Conservation (phyloP, 1,284 basidiomycete genomes). For the Ganoderma boninense region DNA sequence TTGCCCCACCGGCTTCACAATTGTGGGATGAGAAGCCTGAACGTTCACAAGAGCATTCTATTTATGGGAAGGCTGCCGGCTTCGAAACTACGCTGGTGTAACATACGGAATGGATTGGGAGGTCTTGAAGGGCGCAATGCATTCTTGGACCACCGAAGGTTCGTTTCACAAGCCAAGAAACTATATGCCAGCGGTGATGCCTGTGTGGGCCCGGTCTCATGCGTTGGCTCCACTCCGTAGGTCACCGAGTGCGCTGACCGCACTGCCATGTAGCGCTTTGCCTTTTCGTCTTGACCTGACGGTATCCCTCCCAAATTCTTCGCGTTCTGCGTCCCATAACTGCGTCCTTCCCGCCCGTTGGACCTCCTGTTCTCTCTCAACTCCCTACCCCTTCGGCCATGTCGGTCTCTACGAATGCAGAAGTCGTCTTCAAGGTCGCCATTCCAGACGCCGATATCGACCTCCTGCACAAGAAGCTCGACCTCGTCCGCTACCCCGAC, state of each 20-base stretch:
- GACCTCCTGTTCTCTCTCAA: not conserved
- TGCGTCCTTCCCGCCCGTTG: too few relatives aligned
- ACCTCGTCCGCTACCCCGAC: constrained; percentile 49
- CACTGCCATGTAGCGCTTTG: not conserved
- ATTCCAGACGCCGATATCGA: constrained; percentile 49
- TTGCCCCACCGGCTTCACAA: too few relatives aligned
- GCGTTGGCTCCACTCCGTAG: not conserved
- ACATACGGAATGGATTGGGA: too few relatives aligned
- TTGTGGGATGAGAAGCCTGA: too few relatives aligned
- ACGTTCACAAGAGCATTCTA: too few relatives aligned
- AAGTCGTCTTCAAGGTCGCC: constrained; percentile 51
- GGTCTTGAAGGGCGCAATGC: too few relatives aligned
- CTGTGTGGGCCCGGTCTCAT: too few relatives aligned
- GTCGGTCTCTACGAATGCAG: constrained; percentile 23
- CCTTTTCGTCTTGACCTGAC: not conserved
- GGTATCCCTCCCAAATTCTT: not conserved
- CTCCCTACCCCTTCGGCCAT: not conserved
- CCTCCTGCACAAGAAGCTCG: constrained; percentile 50
- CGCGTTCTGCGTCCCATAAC: not conserved
- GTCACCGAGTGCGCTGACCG: not conserved
- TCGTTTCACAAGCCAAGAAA: too few relatives aligned
- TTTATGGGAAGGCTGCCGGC: too few relatives aligned
- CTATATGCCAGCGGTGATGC: too few relatives aligned
- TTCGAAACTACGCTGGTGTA: too few relatives aligned
- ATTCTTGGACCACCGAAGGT: too few relatives aligned